Base-by-base conservation (phyloP, 208 protist species). In the Trypanosoma lewisi region DNA sequence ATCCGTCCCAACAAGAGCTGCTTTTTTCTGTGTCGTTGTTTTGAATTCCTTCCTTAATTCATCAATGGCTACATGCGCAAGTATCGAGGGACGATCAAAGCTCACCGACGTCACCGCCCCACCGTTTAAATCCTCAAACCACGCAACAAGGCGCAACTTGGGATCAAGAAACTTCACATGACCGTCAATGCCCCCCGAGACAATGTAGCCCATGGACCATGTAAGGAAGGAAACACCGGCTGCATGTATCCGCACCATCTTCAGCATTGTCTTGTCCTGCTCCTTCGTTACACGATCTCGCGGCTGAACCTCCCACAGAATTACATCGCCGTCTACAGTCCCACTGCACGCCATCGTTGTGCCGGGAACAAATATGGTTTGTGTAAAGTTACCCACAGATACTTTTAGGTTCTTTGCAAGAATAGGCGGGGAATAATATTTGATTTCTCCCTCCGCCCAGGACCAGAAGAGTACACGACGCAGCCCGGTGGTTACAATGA, bases 71-170 rank as follows among this genome's bases (percentile, higher is more conserved):
- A 66, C 9, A 19, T 50, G 42, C 28, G 67, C 52, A 39, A 36
- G 36, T 31, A 59, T 33, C 21, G 21, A 12, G 30, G 75, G 70
- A 7, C 72, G 63, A 56, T 95, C 89, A 62, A 98, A 96, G 62
- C 93, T 96, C 58, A 98, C 72, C 39, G 91, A 97, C 44, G 89
- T 91, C 54, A 98, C 87, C 2, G 95, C 88, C 1, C 95, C 95
- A 36, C 77, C 85, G 65, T 96, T 93, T 23, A 98, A 77, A 50
- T 97, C 93, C 59, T 98, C 97, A 66, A 98, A 98, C 97, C 97
- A 98, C 48, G 91, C 93, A 14, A 96, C 85, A 17, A 98, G 70
- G 8, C 95, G 76, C 34, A 98, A 82, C 69, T 98, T 93, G 16
- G 82, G 63, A 68, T 98, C 97, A 37, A 97, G 93, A 59, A 98